These are phyloP conservation scores for Pythium vanterpoolii DNA, from an alignment of 352 stramenopile genomes.

Conservation along the genomic window DNA sequence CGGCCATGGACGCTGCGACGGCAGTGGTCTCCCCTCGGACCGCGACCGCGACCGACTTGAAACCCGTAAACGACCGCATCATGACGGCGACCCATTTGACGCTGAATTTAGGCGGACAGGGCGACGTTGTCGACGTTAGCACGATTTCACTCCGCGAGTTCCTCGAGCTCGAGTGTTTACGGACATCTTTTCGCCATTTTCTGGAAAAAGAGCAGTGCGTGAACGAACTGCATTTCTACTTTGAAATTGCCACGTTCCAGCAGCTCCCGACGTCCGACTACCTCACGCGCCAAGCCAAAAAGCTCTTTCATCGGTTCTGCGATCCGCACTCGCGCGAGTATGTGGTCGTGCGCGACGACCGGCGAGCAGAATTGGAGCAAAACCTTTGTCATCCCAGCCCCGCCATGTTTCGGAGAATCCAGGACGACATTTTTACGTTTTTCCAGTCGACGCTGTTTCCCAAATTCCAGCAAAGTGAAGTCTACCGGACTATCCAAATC, in stretches of 20 bases:
- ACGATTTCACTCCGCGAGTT: constrained; percentile 60
- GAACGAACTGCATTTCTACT: constrained; percentile 76
- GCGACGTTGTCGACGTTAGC: constrained; percentile 40
- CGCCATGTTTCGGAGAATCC: constrained; percentile 66
- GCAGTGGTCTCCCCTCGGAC: neutral
- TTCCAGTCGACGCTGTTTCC: constrained; percentile 63
- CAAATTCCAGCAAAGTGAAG: constrained; percentile 71
- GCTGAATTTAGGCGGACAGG: neutral
- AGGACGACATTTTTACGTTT: constrained; percentile 68
- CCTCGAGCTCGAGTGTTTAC: constrained; percentile 50
- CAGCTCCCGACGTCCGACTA: constrained; percentile 78
- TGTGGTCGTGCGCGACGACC: constrained; percentile 33
- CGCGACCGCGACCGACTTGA: neutral
- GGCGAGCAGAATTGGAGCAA: constrained; percentile 30
- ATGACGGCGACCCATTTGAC: too few species aligned
- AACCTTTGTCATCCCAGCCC: constrained; percentile 40
- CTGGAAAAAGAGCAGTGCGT: constrained; percentile 68
- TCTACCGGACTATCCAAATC: constrained; percentile 57
- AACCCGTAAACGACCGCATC: too few species aligned
- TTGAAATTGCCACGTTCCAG: constrained; percentile 67
- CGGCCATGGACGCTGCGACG: constrained; percentile 2
- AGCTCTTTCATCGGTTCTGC: constrained; percentile 64
- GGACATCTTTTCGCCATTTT: constrained; percentile 62
- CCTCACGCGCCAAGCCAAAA: constrained; percentile 57
- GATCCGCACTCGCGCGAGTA: constrained; percentile 59